Percentiles rank a stretch among this genome's conserved stretches.
Conservation (phyloP, 129 eudicot species). For the Chrysanthemum seticuspe region DNA sequence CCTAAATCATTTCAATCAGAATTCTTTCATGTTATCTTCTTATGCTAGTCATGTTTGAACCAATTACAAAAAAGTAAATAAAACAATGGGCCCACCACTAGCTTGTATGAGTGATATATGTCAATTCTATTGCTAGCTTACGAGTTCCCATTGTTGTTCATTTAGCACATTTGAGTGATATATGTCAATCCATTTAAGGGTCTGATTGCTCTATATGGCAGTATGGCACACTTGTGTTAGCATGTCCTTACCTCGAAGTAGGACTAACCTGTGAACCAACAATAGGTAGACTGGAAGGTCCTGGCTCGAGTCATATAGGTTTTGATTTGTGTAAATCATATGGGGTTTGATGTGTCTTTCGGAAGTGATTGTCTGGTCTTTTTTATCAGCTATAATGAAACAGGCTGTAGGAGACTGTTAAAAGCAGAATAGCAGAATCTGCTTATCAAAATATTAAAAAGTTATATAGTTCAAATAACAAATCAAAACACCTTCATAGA, state of each 20-base stretch:
- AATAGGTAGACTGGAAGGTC: background rate
- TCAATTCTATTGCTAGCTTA: background rate
- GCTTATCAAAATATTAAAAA: background rate
- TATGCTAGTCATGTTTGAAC: no score
- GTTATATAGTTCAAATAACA: background rate
- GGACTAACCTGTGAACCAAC: slow-evolving; percentile 3
- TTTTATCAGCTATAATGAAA: background rate
- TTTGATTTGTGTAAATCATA: background rate
- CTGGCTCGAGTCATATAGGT: background rate
- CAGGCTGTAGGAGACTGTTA: background rate
- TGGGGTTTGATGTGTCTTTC: background rate
- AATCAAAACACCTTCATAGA: background rate
- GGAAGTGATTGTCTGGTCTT: background rate
- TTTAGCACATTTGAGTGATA: background rate
- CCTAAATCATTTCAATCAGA: background rate
- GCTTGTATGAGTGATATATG: background rate
- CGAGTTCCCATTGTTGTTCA: background rate
- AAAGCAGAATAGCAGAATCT: background rate
- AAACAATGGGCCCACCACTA: no score
- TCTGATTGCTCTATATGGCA: background rate
- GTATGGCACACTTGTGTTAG: background rate
- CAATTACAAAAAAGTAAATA: no score
- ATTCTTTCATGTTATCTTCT: no score
- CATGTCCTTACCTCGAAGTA: background rate
- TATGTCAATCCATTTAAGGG: background rate